A percentile compares a stretch with the other conserved stretches of the same genome.
Conservation (phyloP, 345 rosid genomes). For the Salix purpurea region DNA sequence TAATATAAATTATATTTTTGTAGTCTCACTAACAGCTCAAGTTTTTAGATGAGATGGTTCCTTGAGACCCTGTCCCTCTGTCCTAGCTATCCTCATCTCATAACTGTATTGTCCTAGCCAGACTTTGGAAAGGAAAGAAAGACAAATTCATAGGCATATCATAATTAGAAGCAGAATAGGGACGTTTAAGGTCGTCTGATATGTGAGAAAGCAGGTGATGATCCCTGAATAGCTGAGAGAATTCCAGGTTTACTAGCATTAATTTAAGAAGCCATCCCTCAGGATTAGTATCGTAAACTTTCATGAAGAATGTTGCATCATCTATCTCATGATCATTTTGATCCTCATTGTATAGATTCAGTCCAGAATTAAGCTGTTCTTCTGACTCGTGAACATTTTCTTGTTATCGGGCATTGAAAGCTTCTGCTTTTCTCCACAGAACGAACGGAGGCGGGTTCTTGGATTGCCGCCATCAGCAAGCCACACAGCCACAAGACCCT, state of each 20-base stretch:
- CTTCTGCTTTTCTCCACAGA: conserved; percentile 25
- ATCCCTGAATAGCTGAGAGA: neutral
- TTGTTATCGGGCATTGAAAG: neutral
- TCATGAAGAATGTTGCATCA: neutral
- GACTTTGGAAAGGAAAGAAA: neutral
- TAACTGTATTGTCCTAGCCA: neutral
- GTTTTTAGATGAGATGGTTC: too few species aligned
- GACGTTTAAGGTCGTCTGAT: neutral
- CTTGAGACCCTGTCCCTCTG: too few species aligned
- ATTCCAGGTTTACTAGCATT: neutral
- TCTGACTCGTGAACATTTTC: too few species aligned
- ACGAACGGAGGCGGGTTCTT: conserved; percentile 53
- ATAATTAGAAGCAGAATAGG: neutral
- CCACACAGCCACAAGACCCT: conserved; percentile 7
- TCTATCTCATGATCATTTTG: neutral
- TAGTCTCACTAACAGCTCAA: too few species aligned
- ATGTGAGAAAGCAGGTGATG: neutral
- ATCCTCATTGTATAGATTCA: neutral
- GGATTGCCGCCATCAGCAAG: conserved; percentile 34
- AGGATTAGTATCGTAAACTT: neutral
- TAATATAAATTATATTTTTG: too few species aligned
- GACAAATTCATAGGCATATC: neutral
- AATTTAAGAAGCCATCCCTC: neutral
- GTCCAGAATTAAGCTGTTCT: neutral
- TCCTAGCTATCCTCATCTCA: too few species aligned